phyloP scores from a whole-genome alignment of 2,329 filamentous ascomycete species.

The Malbranchea cinnamomea region DNA sequence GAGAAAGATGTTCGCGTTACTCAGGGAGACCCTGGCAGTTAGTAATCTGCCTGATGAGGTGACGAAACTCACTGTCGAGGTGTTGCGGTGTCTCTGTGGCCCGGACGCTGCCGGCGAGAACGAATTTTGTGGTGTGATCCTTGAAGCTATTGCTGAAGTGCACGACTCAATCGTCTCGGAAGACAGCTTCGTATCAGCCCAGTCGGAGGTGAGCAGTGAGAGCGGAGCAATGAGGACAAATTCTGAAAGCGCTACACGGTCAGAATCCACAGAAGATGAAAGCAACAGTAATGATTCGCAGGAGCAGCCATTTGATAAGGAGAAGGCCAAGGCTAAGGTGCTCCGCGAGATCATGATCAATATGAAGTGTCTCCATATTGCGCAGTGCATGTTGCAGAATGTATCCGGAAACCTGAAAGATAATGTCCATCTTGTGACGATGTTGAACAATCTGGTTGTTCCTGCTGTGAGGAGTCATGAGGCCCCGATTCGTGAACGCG shows the following conservation, averaged over 20 bases:
- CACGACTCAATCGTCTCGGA: slow-evolving; percentile 75
- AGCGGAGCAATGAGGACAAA: slow-evolving; percentile 36
- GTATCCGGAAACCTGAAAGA: slow-evolving; percentile 76
- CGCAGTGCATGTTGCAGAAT: slow-evolving; percentile 93
- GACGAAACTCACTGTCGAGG: slow-evolving; percentile 74
- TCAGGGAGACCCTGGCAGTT: slow-evolving; percentile 72
- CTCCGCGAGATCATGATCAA: slow-evolving; percentile 87
- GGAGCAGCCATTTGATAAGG: slow-evolving; percentile 37
- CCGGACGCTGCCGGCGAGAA: slow-evolving; percentile 33
- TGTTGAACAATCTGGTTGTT: slow-evolving; percentile 93
- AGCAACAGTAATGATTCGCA: slow-evolving; percentile 18
- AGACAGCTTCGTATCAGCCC: slow-evolving; percentile 87
- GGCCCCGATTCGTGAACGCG: slow-evolving; percentile 78
- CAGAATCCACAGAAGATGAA: slow-evolving; percentile 47
- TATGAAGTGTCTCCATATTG: slow-evolving; percentile 95
- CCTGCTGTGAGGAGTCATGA: slow-evolving; percentile 90
- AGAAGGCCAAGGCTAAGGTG: slow-evolving; percentile 51
- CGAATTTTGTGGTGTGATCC: slow-evolving; percentile 41
- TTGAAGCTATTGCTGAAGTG: slow-evolving; percentile 91
- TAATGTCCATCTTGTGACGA: slow-evolving; percentile 84
- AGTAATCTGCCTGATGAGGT: slow-evolving; percentile 83
- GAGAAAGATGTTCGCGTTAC: slow-evolving; percentile 85
- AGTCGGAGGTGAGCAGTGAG: slow-evolving; percentile 63
- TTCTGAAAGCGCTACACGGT: slow-evolving; percentile 28
- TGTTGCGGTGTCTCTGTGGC: slow-evolving; percentile 69